phyloP scores from a whole-genome alignment of 805 yeast genomes.

The Hemisphaericaspora nanyangensis region DNA sequence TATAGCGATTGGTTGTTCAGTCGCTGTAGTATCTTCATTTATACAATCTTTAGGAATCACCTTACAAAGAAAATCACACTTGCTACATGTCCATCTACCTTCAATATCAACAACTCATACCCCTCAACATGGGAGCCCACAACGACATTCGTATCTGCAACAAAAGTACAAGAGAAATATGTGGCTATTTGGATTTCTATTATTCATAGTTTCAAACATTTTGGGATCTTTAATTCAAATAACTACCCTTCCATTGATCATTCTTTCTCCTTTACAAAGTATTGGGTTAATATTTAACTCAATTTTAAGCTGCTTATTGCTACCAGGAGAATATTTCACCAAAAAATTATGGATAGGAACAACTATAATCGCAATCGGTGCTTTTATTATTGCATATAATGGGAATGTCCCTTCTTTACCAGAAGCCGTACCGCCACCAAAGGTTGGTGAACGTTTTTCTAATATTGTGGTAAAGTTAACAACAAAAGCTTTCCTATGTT shows the following conservation, averaged over 20 bases:
- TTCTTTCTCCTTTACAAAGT: slow-evolving; percentile 80
- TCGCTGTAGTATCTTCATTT: slow-evolving; percentile 73
- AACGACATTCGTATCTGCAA: slow-evolving; percentile 27
- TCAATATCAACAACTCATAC: slow-evolving; percentile 11
- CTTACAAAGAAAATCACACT: slow-evolving; percentile 74
- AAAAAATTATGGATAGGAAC: slow-evolving; percentile 59
- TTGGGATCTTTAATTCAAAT: slow-evolving; percentile 82
- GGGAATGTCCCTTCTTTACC: slow-evolving; percentile 42
- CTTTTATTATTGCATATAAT: slow-evolving; percentile 69
- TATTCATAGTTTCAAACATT: slow-evolving; percentile 71
- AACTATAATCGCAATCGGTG: slow-evolving; percentile 63
- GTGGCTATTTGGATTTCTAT: slow-evolving; percentile 71
- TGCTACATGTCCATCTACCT: slow-evolving; percentile 34
- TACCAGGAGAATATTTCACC: slow-evolving; percentile 69
- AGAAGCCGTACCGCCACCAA: slow-evolving; percentile 16
- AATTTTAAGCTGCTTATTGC: slow-evolving; percentile 56
- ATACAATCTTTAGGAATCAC: slow-evolving; percentile 80
- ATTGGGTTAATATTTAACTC: slow-evolving; percentile 87
- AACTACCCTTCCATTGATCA: slow-evolving; percentile 75
- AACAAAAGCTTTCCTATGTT: slow-evolving; percentile 48
- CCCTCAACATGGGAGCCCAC: slow-evolving; percentile 15
- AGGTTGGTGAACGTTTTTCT: slow-evolving; percentile 32
- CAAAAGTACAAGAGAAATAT: slow-evolving; percentile 45
- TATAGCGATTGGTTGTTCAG: slow-evolving; percentile 57
- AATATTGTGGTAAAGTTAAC: slow-evolving; percentile 32